Conservation (phyloP, 139 green algal species). For the Dunaliella primolecta region DNA sequence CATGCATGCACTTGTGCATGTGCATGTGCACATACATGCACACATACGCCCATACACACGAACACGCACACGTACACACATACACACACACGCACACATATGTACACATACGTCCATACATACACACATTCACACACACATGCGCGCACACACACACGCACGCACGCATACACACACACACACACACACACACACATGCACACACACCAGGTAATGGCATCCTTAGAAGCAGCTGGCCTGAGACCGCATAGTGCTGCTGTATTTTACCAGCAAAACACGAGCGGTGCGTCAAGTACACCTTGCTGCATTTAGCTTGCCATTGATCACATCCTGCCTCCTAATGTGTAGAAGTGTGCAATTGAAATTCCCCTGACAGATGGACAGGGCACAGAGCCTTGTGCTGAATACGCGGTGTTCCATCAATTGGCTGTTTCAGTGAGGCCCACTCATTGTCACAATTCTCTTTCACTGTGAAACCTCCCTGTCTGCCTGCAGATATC, state of each 20-base stretch:
- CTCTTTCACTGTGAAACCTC: too few species aligned
- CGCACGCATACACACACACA: background rate
- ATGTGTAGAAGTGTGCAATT: too few species aligned
- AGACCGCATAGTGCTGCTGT: background rate
- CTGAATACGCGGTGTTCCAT: too few species aligned
- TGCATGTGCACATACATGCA: background rate
- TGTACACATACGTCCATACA: background rate
- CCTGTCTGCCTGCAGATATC: constrained; percentile 1
- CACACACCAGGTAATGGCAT: background rate
- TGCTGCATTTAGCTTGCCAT: too few species aligned
- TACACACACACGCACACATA: background rate
- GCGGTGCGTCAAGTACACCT: background rate
- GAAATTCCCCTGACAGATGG: too few species aligned
- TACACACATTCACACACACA: background rate
- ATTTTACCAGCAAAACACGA: background rate
- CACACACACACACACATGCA: background rate
- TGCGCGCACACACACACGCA: background rate
- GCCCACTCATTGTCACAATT: too few species aligned
- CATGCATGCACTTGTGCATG: background rate
- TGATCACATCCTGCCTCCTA: too few species aligned
- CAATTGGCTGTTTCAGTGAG: too few species aligned
- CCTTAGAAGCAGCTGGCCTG: background rate
- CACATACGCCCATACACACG: background rate
- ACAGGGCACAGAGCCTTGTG: too few species aligned
- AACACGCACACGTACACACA: background rate